A percentile compares a stretch with the other conserved stretches of the same genome.
Evolutionary conservation across 768 basidiomycete species (phyloP).

Genomic region (Tulasnella sp.): DNA sequence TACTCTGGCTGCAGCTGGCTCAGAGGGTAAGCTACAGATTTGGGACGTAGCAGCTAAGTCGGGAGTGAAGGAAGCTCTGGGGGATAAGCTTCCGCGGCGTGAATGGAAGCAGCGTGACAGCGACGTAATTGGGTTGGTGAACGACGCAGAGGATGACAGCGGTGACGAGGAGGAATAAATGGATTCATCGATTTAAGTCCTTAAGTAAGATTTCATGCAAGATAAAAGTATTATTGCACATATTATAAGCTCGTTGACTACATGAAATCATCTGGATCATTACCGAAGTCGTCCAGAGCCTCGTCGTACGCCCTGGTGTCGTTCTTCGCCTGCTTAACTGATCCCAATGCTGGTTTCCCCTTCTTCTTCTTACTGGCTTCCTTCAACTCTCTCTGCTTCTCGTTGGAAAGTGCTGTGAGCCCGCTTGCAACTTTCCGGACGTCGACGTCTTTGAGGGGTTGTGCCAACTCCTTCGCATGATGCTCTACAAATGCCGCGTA

Average conservation of each 20-base stretch:
- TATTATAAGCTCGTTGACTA: constrained; percentile 39
- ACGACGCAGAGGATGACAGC: constrained; percentile 55
- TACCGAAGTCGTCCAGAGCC: constrained; percentile 82
- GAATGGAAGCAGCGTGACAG: constrained; percentile 57
- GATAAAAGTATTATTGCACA: not conserved
- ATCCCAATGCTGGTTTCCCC: constrained; percentile 72
- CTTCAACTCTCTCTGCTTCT: constrained; percentile 88
- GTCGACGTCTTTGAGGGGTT: constrained; percentile 82
- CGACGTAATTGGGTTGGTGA: constrained; percentile 55
- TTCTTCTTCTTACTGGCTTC: constrained; percentile 88
- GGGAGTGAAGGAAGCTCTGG: constrained; percentile 79
- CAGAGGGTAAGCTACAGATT: constrained; percentile 87
- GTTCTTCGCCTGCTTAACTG: constrained; percentile 60
- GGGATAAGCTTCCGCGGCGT: constrained; percentile 63
- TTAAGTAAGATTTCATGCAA: not conserved
- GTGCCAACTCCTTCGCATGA: constrained; percentile 68
- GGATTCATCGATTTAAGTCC: not conserved
- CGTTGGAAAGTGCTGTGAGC: constrained; percentile 84
- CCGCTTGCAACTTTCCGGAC: constrained; percentile 82
- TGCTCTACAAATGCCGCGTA: constrained; percentile 82
- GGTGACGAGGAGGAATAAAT: constrained; percentile 36
- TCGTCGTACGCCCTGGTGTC: constrained; percentile 85
- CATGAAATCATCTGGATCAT: constrained; percentile 82
- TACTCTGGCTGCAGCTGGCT: constrained; percentile 90
- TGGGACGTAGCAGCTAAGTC: constrained; percentile 90